Evolutionary conservation across 495 filamentous ascomycete species (phyloP), one percentile per base, ranked within the genome.

Genomic region (Viridothelium virens): DNA sequence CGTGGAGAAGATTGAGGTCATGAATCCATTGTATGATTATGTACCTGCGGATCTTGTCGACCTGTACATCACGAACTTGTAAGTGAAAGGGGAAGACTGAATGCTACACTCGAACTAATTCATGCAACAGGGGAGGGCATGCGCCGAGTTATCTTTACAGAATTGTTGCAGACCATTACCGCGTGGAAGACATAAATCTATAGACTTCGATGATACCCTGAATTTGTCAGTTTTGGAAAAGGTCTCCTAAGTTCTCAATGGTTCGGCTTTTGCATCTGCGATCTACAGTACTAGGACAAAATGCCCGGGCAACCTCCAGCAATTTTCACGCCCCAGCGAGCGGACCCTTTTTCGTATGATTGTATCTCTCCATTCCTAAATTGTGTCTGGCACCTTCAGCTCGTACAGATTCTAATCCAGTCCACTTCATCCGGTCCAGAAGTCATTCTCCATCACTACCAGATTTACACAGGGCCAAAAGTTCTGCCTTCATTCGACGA

Each of bases 11-110:
- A 83, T 94, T 50, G 87, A 91, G 68, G 83, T 96, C 1, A 84
- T 87, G 67, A 94, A 92, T 75, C 90, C 90, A 10, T 71, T 92
- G 31, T 89, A 86, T 62, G 92, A 96, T 72, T 93, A 91, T 71
- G 85, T 97, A 11, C 87, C 88, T 2, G 84, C 89, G 7, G 89
- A 93, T 65, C 76, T 92, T 65, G 84, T 96, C 38, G 89, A 94
- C 71, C 84, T 94, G 44, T 96, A 96, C 73, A 88, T 97, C 68
- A 96, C 92, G 10, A 96, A 97, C 76, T 77, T 97, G 90, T 92
- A 80, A 82, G 90, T 85, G 62, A 44, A 2, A 38, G 46, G 5
- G 38, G 6, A 12, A 53, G 16, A 16, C 34, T 36, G 50, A 3
- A 56, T 7, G 14, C 4, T 3, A 11, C 5, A 39, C 2, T 38